A percentile compares a stretch with the other conserved stretches of the same genome.
phyloP scores from a whole-genome alignment of 2,329 filamentous ascomycete genomes.

The Ambrosiella beaveri region DNA sequence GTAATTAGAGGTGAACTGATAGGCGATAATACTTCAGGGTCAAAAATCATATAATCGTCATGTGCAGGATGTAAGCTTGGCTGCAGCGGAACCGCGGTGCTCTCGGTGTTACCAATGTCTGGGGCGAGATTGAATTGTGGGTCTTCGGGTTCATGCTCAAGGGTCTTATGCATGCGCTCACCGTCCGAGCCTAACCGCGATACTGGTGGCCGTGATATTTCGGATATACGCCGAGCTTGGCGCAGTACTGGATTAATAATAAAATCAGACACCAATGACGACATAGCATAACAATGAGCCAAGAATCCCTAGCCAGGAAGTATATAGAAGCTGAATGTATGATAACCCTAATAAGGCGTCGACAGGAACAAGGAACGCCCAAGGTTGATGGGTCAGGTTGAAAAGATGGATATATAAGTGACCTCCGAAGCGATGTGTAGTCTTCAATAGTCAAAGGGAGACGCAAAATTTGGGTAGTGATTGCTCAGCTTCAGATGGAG shows the following conservation, averaged over 20 bases:
- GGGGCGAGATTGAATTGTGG: not conserved
- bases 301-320: not conserved
- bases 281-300: slow-evolving; percentile 27
- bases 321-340: not conserved
- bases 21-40: not conserved
- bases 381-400: not conserved
- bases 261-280: slow-evolving; percentile 46
- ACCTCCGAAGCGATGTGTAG: too few relatives aligned
- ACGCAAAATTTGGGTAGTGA: not conserved
- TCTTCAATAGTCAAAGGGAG: too few relatives aligned
- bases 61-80: not conserved
- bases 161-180: not conserved
- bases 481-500: not conserved
- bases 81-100: not conserved
- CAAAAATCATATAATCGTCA: not conserved
- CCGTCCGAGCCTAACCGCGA: slow-evolving; percentile 17
- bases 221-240: slow-evolving; percentile 47
- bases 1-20: not conserved
- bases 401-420: not conserved
- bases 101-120: not conserved
- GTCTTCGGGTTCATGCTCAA: not conserved
- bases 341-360: not conserved
- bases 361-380: not conserved
- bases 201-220: slow-evolving; percentile 23
- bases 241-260: slow-evolving; percentile 49